Evolutionary conservation across 192 early-diverging fungal species (phyloP).

Genomic region (Piromyces finnis): DNA sequence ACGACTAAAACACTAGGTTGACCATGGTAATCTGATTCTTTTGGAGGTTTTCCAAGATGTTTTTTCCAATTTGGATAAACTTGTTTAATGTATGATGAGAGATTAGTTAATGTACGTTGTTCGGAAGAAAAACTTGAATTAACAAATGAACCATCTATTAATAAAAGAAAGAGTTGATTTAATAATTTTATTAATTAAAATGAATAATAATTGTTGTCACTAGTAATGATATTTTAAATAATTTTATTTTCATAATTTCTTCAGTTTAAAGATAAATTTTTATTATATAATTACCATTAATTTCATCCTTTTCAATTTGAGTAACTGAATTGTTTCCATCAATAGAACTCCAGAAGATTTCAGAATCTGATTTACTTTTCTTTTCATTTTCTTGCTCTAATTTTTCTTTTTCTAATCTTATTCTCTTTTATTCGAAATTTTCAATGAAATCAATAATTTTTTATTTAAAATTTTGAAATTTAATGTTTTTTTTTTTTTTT

Average conservation of each 20-base stretch:
- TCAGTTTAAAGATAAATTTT: no score
- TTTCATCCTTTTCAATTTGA: not conserved
- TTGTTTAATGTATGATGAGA: not conserved
- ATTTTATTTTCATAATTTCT: no score
- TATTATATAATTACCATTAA: no score
- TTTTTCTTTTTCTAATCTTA: not conserved
- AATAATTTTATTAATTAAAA: no score
- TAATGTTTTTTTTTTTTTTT: no score
- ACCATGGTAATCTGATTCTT: not conserved
- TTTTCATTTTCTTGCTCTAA: not conserved
- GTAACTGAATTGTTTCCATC: not conserved
- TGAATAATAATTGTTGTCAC: no score
- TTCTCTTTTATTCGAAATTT: not conserved
- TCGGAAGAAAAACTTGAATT: not conserved
- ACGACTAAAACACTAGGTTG: conserved; percentile 5
- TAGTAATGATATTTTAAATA: no score
- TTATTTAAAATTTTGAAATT: no score
- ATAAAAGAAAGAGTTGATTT: not conserved
- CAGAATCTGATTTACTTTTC: not conserved
- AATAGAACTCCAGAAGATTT: not conserved
- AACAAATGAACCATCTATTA: not conserved
- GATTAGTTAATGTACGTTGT: not conserved
- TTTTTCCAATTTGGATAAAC: not conserved
- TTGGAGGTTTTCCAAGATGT: not conserved
- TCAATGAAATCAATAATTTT: no score